Percentiles rank a stretch among this genome's conserved stretches.
Conservation (phyloP, 306 rosid species). For the Glycine tomentella region DNA sequence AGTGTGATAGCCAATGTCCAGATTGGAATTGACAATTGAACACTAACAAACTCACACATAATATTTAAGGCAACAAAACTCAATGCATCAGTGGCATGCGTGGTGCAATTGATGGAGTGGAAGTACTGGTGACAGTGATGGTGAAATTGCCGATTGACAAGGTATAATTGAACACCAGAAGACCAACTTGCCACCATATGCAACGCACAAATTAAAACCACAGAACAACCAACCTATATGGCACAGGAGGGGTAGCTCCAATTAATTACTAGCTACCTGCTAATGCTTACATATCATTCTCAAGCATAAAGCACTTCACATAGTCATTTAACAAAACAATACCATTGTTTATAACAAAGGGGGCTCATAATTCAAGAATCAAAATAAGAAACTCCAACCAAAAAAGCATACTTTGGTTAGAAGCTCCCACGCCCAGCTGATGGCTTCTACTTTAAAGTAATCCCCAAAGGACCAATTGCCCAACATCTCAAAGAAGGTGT, state of each 20-base stretch:
- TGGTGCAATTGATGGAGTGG: conserved; percentile 12
- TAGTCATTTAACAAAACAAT: background rate
- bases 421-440: conserved; percentile 94
- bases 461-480: conserved; percentile 99
- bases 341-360: background rate
- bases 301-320: background rate
- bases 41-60: conserved; percentile 14
- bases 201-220: conserved; percentile 14
- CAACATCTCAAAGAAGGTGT: conserved; percentile 97
- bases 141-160: conserved; percentile 13
- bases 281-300: too few species aligned
- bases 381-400: conserved; percentile 12
- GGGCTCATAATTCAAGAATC: too few species aligned
- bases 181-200: background rate
- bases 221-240: conserved; percentile 7
- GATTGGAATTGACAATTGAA: conserved; percentile 15
- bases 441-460: conserved; percentile 89
- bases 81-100: background rate
- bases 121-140: background rate
- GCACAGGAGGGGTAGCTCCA: background rate
- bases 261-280: too few species aligned
- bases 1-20: background rate
- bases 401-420: conserved; percentile 73
- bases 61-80: conserved; percentile 11
- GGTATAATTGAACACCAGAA: background rate